Evolutionary conservation across 352 stramenopile genomes (phyloP).

Genomic region (Thalassiosira hispida): DNA sequence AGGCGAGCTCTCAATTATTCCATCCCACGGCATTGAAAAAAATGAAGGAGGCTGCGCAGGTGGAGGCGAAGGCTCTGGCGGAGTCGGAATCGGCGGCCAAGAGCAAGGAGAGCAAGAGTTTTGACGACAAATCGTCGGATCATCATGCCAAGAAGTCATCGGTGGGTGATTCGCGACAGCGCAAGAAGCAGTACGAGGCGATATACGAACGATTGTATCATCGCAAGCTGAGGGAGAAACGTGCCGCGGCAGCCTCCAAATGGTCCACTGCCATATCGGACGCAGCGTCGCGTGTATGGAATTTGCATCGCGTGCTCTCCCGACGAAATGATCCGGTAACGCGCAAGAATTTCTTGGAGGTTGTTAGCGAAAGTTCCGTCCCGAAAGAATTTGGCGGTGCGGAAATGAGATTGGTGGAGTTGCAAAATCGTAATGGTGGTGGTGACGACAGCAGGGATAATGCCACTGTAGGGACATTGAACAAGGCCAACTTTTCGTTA

Average conservation of each 20-base stretch:
- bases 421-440: slow-evolving; percentile 20
- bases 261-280: slow-evolving; percentile 66
- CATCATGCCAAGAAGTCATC: background rate
- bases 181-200: slow-evolving; percentile 64
- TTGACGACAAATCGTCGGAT: no score
- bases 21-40: slow-evolving; percentile 64
- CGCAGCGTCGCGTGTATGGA: slow-evolving; percentile 64
- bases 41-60: slow-evolving; percentile 64
- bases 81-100: slow-evolving; percentile 34
- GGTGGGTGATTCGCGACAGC: slow-evolving; percentile 23
- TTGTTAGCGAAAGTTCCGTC: slow-evolving; percentile 58
- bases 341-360: slow-evolving; percentile 72
- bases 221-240: slow-evolving; percentile 69
- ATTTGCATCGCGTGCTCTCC: slow-evolving; percentile 72
- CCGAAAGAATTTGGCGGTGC: slow-evolving; percentile 62
- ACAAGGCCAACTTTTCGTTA: slow-evolving; percentile 61
- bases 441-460: slow-evolving; percentile 2
- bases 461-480: slow-evolving; percentile 18
- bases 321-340: slow-evolving; percentile 71
- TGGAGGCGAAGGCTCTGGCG: slow-evolving; percentile 57
- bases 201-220: slow-evolving; percentile 53
- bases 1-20: slow-evolving; percentile 60
- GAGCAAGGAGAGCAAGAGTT: slow-evolving; percentile 13
- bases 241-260: slow-evolving; percentile 45
- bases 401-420: slow-evolving; percentile 22